These are phyloP conservation scores for Corylus avellana DNA, from an alignment of 306 rosid species.

Conservation along the genomic window DNA sequence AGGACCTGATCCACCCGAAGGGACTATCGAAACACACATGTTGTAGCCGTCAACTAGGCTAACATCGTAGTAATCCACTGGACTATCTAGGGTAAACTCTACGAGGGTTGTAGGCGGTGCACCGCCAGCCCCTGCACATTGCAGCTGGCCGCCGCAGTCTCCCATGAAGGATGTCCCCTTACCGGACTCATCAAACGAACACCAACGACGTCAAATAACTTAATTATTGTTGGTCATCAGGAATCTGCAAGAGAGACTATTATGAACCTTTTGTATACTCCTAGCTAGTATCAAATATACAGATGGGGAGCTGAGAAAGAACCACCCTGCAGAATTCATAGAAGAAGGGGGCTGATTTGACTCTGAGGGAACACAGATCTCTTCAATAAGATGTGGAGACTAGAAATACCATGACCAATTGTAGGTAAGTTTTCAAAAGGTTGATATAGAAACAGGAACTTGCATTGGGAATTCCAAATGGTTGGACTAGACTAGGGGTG, in stretches of 20 bases:
- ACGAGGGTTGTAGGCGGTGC: conserved; percentile 55
- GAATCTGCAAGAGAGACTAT: conserved; percentile 15
- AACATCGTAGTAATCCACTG: conserved; percentile 52
- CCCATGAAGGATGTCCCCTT: conserved; percentile 52
- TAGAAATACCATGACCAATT: not conserved
- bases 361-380: not conserved
- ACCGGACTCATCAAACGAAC: conserved; percentile 45
- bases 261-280: conserved; percentile 60
- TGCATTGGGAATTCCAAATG: not conserved
- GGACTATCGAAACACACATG: conserved; percentile 50
- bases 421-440: not conserved
- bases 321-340: conserved; percentile 46
- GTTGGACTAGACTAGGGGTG: not conserved
- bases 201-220: conserved; percentile 9
- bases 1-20: conserved; percentile 28
- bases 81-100: conserved; percentile 68
- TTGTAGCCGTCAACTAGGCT: conserved; percentile 77
- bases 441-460: not conserved
- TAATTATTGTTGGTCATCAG: conserved; percentile 16
- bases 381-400: not conserved
- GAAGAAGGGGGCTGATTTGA: not conserved
- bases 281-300: conserved; percentile 33
- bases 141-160: conserved; percentile 54
- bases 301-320: conserved; percentile 51
- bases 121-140: conserved; percentile 52